Evolutionary conservation across 2,329 filamentous ascomycete genomes (phyloP).

Genomic region (Trichophyton benhamiae): DNA sequence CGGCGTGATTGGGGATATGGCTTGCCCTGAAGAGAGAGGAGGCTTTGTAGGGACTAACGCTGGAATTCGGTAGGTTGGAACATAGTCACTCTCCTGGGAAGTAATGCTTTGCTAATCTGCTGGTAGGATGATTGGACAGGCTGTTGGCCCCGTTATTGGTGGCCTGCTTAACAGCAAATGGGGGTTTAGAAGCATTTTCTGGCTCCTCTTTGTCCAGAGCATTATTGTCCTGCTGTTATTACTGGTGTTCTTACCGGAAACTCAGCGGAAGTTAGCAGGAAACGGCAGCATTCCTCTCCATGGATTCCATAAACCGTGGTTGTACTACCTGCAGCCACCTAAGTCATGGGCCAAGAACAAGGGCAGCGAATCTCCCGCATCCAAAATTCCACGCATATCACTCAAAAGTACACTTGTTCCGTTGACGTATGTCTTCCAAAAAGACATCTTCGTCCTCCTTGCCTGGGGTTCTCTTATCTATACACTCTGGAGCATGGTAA

Average conservation of each 20-base stretch:
- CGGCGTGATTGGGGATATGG: slow-evolving; percentile 60
- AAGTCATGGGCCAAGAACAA: neutral
- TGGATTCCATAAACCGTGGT: neutral
- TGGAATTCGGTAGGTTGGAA: neutral
- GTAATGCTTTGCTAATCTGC: slow-evolving; percentile 17
- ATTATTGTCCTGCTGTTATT: slow-evolving; percentile 43
- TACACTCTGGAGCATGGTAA: neutral
- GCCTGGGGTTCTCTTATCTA: slow-evolving; percentile 10
- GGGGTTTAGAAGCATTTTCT: slow-evolving; percentile 56
- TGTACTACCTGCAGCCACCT: neutral
- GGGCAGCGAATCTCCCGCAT: neutral
- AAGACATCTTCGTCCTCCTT: slow-evolving; percentile 29
- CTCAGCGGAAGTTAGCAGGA: slow-evolving; percentile 28
- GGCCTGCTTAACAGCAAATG: slow-evolving; percentile 53
- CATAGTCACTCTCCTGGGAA: neutral
- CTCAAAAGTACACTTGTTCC: neutral
- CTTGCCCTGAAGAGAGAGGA: slow-evolving; percentile 56
- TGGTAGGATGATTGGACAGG: slow-evolving; percentile 41
- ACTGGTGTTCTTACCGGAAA: slow-evolving; percentile 44
- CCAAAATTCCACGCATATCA: neutral
- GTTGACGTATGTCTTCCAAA: slow-evolving; percentile 16
- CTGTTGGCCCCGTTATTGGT: slow-evolving; percentile 50
- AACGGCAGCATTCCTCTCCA: slow-evolving; percentile 19
- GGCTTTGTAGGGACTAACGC: slow-evolving; percentile 49
- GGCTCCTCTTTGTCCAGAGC: slow-evolving; percentile 49